Evolutionary conservation across 192 early-diverging fungal genomes (phyloP).

Genomic region (Coemansia sp.): DNA sequence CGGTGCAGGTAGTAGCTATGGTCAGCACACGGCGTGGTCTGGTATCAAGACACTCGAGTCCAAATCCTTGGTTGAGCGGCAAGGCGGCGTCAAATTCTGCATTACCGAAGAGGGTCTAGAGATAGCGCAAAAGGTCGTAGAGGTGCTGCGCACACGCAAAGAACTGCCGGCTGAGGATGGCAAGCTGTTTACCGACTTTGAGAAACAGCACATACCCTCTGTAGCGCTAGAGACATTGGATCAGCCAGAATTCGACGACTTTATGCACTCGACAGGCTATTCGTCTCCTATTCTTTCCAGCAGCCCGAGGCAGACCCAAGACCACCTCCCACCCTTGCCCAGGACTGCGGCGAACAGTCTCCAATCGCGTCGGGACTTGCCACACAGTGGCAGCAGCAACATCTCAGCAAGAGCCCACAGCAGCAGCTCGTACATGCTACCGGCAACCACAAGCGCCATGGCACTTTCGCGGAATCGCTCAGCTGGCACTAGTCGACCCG

Average conservation of each 20-base stretch:
- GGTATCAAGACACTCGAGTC: conserved; percentile 73
- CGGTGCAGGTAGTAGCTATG: conserved; percentile 1
- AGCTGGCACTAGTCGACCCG: conserved; percentile 12
- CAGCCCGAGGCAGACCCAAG: not conserved
- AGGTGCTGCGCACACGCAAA: conserved; percentile 34
- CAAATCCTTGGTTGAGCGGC: conserved; percentile 68
- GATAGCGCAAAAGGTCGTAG: conserved; percentile 60
- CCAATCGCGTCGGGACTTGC: not conserved
- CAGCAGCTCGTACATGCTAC: conserved; percentile 5
- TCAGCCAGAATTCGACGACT: not conserved
- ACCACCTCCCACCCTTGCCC: conserved; percentile 1
- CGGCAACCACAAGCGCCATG: not conserved
- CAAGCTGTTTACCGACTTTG: conserved; percentile 20
- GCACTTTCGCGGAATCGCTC: conserved; percentile 7
- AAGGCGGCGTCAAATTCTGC: conserved; percentile 62
- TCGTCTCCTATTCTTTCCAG: conserved; percentile 1
- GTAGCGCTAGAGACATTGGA: not conserved
- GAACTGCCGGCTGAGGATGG: conserved; percentile 27
- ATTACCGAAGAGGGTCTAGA: conserved; percentile 73
- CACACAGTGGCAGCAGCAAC: not conserved
- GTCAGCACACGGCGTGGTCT: conserved; percentile 75
- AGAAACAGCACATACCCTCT: not conserved
- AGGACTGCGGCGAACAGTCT: not conserved
- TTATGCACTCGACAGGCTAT: not conserved
- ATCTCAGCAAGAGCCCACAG: conserved; percentile 6